Evolutionary conservation across 2,329 filamentous ascomycete species (phyloP), one percentile per base, ranked within the genome.

Genomic region (Cercospora janseana): DNA sequence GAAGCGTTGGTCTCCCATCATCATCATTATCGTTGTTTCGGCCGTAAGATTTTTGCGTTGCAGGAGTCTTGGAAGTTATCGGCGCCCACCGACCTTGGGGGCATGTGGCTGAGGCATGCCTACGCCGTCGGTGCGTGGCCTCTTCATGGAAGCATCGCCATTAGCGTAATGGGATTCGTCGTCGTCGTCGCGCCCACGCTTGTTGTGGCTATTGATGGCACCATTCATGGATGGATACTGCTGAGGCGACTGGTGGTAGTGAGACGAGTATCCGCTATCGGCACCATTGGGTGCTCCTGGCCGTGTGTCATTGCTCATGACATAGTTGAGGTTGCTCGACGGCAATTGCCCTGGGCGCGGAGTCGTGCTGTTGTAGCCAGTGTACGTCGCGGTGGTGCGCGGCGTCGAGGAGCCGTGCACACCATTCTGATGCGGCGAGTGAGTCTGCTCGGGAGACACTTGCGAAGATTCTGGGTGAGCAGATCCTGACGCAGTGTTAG

Each of bases 261-360:
- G 88, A 7, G 79, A 80, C 18, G 86, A 78, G 26, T 81, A 79
- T 66, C 94, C 94, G 5, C 84, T 80, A 31, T 66, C 62, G 3
- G 56, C 52, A 35, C 63, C 64, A 38, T 66, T 66, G 7, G 59
- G 60, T 59, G 94, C 88, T 42, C 79, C 79, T 15, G 78, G 72
- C 27, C 67, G 65, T n/a, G 64, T 58, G 9, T 81, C 70, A 66
- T 88, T 89, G 67, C 86, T 91, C 74, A 95, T 90, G 56, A 94
- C 86, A 69, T 84, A 94, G 77, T 95, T 95, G 43, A 95, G 75
- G 66, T 83, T 94, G 75, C 88, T 91, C 1, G 87, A 84, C 3
- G 86, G 79, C 52, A 83, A 77, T 34, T 75, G 73, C 50, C 78
- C 74, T 6, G 80, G 76, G 32, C 89, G 84, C 16, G 90, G 89